These are phyloP conservation scores for Rhipidocladum racemiflorum DNA, from an alignment of 176 grass and related monocot species.

Conservation along the genomic window DNA sequence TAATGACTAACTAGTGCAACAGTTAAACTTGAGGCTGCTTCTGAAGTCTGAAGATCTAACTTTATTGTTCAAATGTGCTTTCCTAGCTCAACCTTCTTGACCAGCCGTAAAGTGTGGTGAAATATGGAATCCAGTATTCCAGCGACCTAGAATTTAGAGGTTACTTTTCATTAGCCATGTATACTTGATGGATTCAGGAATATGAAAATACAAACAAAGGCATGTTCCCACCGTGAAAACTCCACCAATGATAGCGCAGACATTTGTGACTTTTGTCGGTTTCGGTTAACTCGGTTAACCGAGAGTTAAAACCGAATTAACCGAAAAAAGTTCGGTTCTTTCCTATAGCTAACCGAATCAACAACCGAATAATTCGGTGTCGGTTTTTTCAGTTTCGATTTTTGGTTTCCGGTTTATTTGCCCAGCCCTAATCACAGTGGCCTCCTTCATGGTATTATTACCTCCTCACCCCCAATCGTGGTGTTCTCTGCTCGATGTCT, in stretches of 20 bases:
- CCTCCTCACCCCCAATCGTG: no score
- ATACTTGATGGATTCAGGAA: neutral
- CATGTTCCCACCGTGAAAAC: slow-evolving; percentile 76
- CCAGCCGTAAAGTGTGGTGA: slow-evolving; percentile 76
- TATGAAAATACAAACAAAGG: slow-evolving; percentile 3
- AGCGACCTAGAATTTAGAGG: slow-evolving; percentile 66
- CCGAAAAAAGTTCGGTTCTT: no score
- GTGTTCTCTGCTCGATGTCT: no score
- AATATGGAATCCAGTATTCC: slow-evolving; percentile 98
- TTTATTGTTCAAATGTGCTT: slow-evolving; percentile 59
- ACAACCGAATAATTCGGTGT: no score
- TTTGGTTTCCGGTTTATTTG: no score
- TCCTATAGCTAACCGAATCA: no score
- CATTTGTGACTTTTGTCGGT: no score
- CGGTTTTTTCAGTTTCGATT: no score
- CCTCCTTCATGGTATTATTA: no score
- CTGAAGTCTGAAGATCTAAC: neutral
- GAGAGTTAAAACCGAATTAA: no score
- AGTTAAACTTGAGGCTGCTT: slow-evolving; percentile 10
- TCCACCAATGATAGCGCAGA: slow-evolving; percentile 96
- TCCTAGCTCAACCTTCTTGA: slow-evolving; percentile 93
- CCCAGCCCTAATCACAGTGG: no score
- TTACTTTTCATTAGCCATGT: slow-evolving; percentile 21
- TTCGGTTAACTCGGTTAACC: no score
- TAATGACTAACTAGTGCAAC: slow-evolving; percentile 47